Evolutionary conservation across 108 stramenopile species (phyloP), one percentile per base, ranked within the genome.

Genomic region (Pseudonitzschia multiseries): DNA sequence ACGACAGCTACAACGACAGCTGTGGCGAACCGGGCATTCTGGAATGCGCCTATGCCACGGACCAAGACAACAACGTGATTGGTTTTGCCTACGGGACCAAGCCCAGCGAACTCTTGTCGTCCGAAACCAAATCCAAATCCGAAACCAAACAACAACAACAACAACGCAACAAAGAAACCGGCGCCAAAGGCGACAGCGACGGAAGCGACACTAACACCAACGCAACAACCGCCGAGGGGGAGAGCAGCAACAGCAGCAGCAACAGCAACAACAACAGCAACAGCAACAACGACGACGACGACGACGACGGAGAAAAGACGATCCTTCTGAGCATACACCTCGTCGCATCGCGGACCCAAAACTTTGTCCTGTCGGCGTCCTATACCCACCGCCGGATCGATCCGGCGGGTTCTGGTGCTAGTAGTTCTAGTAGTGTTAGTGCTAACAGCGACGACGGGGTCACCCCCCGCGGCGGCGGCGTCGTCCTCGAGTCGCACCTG

Each of bases 1-100:
- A n/a, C n/a, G n/a, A n/a, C n/a, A n/a, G n/a, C n/a, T n/a, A n/a
- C n/a, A n/a, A 48, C 46, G 46, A 18, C 46, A 10, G 18, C 18
- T 48, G 8, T 5, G 68, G 72, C 0, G 63, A 74, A 12, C 67
- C 50, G 6, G 83, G 84, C 18, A 77, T 84, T 14, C 80, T 90
- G 48, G 88, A 92, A 68, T 81, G 90, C 68, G 93, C 93, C 20
- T 94, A 90, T 75, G 83, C 88, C 24, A 75, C 83, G 33, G 93
- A 94, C 80, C 90, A 94, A 70, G 69, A 84, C 22, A 90, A 90
- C 17, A 69, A 74, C 28, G 75, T 94, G 12, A 57, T 94, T 29
- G 93, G 93, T 1, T 92, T 90, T 79, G 82, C 86, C 29, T 88
- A 79, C 59, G 79, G 79, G 32, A 79, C 72, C 69, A 74, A 70